A percentile compares a stretch with the other conserved stretches of the same genome.
Conservation (phyloP, 2,329 filamentous ascomycete species). For the Blastomyces gilchristii region DNA sequence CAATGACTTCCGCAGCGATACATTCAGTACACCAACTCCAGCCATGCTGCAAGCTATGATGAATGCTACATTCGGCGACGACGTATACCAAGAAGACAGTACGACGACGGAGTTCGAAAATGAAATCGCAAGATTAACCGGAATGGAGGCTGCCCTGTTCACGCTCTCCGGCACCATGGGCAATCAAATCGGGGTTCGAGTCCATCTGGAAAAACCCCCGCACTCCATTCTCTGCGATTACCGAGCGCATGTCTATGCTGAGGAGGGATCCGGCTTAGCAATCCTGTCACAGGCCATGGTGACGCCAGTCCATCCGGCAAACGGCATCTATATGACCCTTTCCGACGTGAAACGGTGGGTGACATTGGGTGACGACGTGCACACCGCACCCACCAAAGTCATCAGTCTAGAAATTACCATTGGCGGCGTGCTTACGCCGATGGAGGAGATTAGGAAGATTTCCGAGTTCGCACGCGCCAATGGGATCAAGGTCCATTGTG, state of each 20-base stretch:
- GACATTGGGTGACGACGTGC: constrained; percentile 56
- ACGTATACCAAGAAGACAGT: constrained; percentile 17
- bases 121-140: constrained; percentile 15
- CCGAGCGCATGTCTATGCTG: constrained; percentile 13
- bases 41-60: constrained; percentile 18
- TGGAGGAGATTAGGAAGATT: constrained; percentile 57
- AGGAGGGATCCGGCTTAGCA: constrained; percentile 15
- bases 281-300: constrained; percentile 12
- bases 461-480: constrained; percentile 52
- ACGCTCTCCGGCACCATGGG: constrained; percentile 20
- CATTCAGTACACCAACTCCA: constrained; percentile 12
- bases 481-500: constrained; percentile 56
- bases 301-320: constrained; percentile 10
- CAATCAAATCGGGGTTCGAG: constrained; percentile 17
- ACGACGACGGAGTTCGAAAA: constrained; percentile 15
- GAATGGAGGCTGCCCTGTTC: constrained; percentile 16
- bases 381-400: constrained; percentile 64
- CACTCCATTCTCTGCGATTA: constrained; percentile 16
- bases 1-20: constrained; percentile 20
- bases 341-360: constrained; percentile 56
- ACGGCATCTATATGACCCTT: constrained; percentile 10
- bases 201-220: constrained; percentile 13
- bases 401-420: constrained; percentile 74
- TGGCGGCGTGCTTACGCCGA: constrained; percentile 60
- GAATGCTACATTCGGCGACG: constrained; percentile 16